Evolutionary conservation across 352 stramenopile species (phyloP).

Genomic region (Pythium brachiatum): DNA sequence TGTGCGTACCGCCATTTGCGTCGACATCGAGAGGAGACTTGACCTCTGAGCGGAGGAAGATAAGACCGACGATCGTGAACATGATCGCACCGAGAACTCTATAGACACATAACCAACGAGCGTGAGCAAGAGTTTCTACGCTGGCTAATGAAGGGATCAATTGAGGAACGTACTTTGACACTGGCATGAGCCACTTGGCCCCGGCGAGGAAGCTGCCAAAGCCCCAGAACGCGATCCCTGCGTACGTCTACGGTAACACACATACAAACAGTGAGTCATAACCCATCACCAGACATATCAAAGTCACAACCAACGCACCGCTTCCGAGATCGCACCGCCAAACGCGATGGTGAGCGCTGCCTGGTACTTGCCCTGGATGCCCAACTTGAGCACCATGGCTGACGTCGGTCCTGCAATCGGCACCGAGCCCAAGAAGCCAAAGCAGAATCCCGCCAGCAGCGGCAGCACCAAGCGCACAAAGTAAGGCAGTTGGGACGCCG

Average conservation of each 20-base stretch:
- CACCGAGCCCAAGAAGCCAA: slow-evolving; percentile 84
- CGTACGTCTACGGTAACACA: slow-evolving; percentile 58
- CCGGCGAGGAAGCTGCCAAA: slow-evolving; percentile 87
- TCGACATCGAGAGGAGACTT: slow-evolving; percentile 72
- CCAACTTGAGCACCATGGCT: slow-evolving; percentile 86
- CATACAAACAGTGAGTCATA: neutral
- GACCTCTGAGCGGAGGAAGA: slow-evolving; percentile 82
- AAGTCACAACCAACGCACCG: slow-evolving; percentile 32
- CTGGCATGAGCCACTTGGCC: slow-evolving; percentile 75
- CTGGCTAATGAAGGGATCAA: neutral
- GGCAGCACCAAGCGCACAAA: slow-evolving; percentile 66
- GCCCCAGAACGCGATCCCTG: slow-evolving; percentile 86
- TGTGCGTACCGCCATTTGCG: slow-evolving; percentile 41
- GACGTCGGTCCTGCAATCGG: slow-evolving; percentile 81
- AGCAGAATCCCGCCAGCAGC: slow-evolving; percentile 75
- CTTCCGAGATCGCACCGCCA: slow-evolving; percentile 80
- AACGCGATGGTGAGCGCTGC: slow-evolving; percentile 77
- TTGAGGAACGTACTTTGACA: slow-evolving; percentile 71
- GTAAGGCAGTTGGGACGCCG: slow-evolving; percentile 34
- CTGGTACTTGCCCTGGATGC: slow-evolving; percentile 85
- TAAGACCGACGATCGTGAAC: slow-evolving; percentile 77
- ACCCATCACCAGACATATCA: neutral
- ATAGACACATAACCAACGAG: slow-evolving; percentile 6
- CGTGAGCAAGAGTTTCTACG: neutral
- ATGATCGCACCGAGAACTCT: slow-evolving; percentile 81